A percentile compares a stretch with the other conserved stretches of the same genome.
Evolutionary conservation across 352 stramenopile genomes (phyloP).

Genomic region (Pythium brachiatum): DNA sequence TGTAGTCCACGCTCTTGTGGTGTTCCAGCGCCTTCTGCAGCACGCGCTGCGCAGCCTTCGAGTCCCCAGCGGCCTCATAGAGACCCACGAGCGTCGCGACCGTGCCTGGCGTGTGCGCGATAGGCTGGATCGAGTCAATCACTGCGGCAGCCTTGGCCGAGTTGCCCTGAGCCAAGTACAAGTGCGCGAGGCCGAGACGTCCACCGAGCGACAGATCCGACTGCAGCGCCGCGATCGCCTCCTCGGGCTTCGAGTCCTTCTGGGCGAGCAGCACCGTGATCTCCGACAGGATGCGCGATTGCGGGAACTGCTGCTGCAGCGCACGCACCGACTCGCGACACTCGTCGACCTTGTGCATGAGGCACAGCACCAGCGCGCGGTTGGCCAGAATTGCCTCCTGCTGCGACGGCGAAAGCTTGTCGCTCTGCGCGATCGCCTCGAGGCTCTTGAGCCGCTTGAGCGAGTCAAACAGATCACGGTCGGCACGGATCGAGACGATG

Average conservation of each 20-base stretch:
- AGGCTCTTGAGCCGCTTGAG: constrained; percentile 79
- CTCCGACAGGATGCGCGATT: constrained; percentile 50
- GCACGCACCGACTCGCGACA: constrained; percentile 45
- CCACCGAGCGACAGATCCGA: constrained; percentile 52
- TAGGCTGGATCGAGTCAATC: constrained; percentile 56
- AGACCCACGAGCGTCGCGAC: constrained; percentile 78
- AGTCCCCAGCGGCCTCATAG: constrained; percentile 63
- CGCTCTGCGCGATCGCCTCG: constrained; percentile 42
- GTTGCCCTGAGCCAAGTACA: constrained; percentile 61
- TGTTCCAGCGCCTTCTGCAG: constrained; percentile 49
- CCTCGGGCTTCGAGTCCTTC: constrained; percentile 57
- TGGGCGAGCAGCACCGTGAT: constrained; percentile 67
- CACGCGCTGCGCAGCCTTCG: constrained; percentile 44
- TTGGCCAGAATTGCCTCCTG: constrained; percentile 78
- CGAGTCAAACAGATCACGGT: constrained; percentile 80
- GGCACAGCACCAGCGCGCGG: constrained; percentile 62
- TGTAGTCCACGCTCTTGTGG: constrained; percentile 53
- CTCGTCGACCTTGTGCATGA: constrained; percentile 80
- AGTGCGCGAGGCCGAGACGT: constrained; percentile 63
- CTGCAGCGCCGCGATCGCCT: constrained; percentile 38
- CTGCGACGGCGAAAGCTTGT: constrained; percentile 61
- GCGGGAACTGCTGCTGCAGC: constrained; percentile 63
- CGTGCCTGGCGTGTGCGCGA: constrained; percentile 66
- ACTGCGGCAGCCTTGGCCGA: constrained; percentile 50
- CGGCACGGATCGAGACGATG: constrained; percentile 75